These are phyloP conservation scores for Solanum acaule DNA, from an alignment of 257 asterid species.

Conservation along the genomic window DNA sequence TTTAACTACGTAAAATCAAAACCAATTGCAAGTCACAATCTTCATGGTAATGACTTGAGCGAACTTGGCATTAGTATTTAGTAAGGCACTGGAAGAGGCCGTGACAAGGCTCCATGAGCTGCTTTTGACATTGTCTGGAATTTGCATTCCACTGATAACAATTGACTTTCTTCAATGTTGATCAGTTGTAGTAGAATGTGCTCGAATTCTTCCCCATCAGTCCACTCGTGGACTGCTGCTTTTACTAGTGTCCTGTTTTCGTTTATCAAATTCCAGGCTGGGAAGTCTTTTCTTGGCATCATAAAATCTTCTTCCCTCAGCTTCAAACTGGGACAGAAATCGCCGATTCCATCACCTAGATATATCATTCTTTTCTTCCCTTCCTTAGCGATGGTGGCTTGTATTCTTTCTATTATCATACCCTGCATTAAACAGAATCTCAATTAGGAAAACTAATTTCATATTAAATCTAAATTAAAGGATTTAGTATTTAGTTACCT, in stretches of 20 bases:
- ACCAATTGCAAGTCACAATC: neutral
- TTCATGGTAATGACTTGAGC: neutral
- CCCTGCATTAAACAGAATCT: constrained; percentile 25
- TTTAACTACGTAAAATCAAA: neutral
- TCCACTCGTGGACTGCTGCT: constrained; percentile 55
- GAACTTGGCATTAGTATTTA: neutral
- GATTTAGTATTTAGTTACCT: constrained; percentile 8
- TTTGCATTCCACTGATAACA: constrained; percentile 15
- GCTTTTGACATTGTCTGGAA: neutral
- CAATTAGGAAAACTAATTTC: neutral
- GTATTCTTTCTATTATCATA: constrained; percentile 47
- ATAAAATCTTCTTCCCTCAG: constrained; percentile 34
- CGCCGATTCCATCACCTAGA: constrained; percentile 72
- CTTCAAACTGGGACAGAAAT: constrained; percentile 46
- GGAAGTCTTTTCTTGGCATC: constrained; percentile 79
- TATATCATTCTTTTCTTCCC: constrained; percentile 54
- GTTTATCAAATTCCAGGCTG: constrained; percentile 62
- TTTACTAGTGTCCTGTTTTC: constrained; percentile 24
- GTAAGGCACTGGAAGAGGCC: constrained; percentile 12
- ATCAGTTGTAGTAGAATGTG: constrained; percentile 21
- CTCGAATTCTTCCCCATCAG: constrained; percentile 52
- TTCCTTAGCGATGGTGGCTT: constrained; percentile 34
- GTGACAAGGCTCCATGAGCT: constrained; percentile 7
- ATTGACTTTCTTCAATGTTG: constrained; percentile 18
- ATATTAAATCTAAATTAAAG: neutral